phyloP scores from a whole-genome alignment of 2,329 filamentous ascomycete species.

The Fusarium subglutinans region DNA sequence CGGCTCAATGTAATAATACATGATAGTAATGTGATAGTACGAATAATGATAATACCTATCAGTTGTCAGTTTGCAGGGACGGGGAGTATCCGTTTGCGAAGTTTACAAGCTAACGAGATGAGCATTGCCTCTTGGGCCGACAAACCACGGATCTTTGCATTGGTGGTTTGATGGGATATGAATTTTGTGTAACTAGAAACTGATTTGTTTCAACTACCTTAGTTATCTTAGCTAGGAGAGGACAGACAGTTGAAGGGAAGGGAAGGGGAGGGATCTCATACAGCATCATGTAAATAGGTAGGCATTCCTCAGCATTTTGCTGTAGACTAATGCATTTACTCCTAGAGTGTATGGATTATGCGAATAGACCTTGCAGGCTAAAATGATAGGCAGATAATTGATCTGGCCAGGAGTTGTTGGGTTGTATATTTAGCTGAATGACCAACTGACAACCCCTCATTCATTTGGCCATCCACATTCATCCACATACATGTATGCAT shows the following conservation, averaged over 20 bases:
- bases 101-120: neutral
- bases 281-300: neutral
- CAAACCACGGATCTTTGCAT: neutral
- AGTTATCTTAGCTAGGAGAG: too few relatives aligned
- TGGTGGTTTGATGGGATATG: neutral
- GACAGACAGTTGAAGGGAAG: neutral
- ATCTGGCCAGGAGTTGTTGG: neutral
- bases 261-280: too few relatives aligned
- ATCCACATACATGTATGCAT: neutral
- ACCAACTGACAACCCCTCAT: conserved; percentile 9
- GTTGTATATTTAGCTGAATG: neutral
- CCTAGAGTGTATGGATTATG: neutral
- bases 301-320: neutral
- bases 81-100: neutral
- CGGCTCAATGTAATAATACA: neutral
- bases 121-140: neutral
- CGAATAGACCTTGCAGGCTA: neutral
- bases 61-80: neutral
- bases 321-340: neutral
- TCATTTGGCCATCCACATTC: conserved; percentile 3
- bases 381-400: neutral
- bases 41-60: conserved; percentile 6
- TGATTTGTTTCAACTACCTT: neutral
- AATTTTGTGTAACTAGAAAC: neutral
- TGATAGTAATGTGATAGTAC: neutral